Conservation (phyloP, 2,329 filamentous ascomycete species). For the Trichoderma guizhouense region DNA sequence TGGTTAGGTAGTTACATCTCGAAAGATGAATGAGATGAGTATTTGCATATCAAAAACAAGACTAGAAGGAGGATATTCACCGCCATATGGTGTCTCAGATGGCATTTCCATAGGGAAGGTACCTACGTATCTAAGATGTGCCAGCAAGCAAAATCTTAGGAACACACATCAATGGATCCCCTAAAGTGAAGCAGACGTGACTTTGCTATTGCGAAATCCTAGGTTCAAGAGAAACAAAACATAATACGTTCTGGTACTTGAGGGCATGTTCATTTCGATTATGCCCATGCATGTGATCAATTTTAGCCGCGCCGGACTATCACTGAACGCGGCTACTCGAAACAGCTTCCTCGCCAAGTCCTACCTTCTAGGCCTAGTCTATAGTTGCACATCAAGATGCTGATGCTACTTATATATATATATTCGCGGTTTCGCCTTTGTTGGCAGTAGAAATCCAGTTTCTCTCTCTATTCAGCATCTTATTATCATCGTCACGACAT, state of each 20-base stretch:
- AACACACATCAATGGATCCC: not conserved
- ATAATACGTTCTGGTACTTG: no score
- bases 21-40: not conserved
- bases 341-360: not conserved
- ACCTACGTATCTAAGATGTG: no score
- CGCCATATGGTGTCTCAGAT: not conserved
- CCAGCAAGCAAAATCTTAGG: not conserved
- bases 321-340: not conserved
- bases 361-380: not conserved
- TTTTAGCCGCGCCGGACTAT: not conserved
- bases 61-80: not conserved
- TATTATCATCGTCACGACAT: not conserved
- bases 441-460: not conserved
- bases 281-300: not conserved
- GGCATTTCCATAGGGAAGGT: no score
- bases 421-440: not conserved
- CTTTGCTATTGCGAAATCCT: not conserved
- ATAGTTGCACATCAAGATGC: not conserved
- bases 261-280: not conserved
- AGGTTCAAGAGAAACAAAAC: not conserved
- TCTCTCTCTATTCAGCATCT: not conserved
- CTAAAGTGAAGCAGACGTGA: not conserved
- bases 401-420: not conserved
- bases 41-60: not conserved
- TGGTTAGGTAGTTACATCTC: not conserved